Evolutionary conservation across 2,329 filamentous ascomycete genomes (phyloP), one percentile per base, ranked within the genome.

Genomic region (Clarireedia homoeocarpa): DNA sequence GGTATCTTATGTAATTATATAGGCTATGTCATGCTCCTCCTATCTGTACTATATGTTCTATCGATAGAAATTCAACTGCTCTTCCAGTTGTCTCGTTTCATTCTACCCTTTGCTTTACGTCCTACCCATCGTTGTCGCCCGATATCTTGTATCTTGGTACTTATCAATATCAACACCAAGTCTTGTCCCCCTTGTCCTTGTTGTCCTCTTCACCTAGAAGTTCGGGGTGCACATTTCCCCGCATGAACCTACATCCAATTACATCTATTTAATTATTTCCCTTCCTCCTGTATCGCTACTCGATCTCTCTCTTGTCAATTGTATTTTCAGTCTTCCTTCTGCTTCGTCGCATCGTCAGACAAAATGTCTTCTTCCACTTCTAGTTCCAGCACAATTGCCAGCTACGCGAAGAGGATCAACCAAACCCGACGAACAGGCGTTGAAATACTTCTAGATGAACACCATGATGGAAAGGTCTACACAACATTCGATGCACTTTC

Each of bases 401-500:
- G 47, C 14, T 65, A 64, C 49, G 63, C 62, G 50, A 65, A 57
- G 42, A 66, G 59, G 56, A 59, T 67, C 26, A 50, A 51, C 10
- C 51, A 56, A 14, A 47, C 51, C 34, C 55, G 56, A 5, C 59
- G 56, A 24, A 61, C 66, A 47, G 65, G 62, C 46, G 63, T 69
- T 52, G 62, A 67, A 5, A 67, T 69, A 36, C 34, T 59, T 24
- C 36, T 69, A 20, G 61, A 69, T 17, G 53, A 65, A 38, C 59
- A 67, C 44, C 51, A 38, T 34, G 62, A 65, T 7, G 60, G 58
- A 14, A 68, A 65, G 38, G 53, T 62, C 17, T 69, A 67, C 47
- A 64, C 65, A 14, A 67, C 65, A n/a, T 66, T 63, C 26, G 67
- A 69, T 54, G 58, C 62, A 15, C 36, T 69, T 4, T 62, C 60